Conservation (phyloP, 495 filamentous ascomycete genomes). For the Hypomontagnella submonticulosa region DNA sequence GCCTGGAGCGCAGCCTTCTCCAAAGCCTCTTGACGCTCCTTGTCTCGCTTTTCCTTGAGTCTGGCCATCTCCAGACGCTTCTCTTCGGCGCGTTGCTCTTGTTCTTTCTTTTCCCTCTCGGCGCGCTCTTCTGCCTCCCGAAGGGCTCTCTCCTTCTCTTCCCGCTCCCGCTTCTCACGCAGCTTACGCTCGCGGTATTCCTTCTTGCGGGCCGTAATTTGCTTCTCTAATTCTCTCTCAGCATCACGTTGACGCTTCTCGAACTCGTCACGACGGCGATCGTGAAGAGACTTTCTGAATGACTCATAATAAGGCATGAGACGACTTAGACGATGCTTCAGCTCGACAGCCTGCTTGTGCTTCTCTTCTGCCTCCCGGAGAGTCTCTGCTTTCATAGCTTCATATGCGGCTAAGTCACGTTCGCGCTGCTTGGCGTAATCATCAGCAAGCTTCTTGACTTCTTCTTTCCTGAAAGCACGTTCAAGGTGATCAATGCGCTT, state of each 20-base stretch:
- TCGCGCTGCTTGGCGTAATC: slow-evolving; percentile 90
- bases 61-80: slow-evolving; percentile 69
- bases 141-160: slow-evolving; percentile 78
- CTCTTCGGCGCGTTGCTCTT: slow-evolving; percentile 75
- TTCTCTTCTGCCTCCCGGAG: slow-evolving; percentile 83
- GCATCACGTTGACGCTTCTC: slow-evolving; percentile 91
- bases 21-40: slow-evolving; percentile 73
- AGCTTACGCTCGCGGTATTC: slow-evolving; percentile 79
- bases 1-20: slow-evolving; percentile 63
- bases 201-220: slow-evolving; percentile 86
- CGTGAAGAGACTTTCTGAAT: slow-evolving; percentile 81
- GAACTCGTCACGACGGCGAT: slow-evolving; percentile 92
- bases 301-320: slow-evolving; percentile 82
- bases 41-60: slow-evolving; percentile 83
- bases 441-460: slow-evolving; percentile 86
- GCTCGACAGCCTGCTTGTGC: slow-evolving; percentile 85
- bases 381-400: slow-evolving; percentile 77
- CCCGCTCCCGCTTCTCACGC: slow-evolving; percentile 81
- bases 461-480: slow-evolving; percentile 94
- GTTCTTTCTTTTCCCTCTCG: slow-evolving; percentile 84
- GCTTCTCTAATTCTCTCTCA: slow-evolving; percentile 87
- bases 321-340: slow-evolving; percentile 89
- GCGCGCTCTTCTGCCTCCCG: slow-evolving; percentile 88
- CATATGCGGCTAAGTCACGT: slow-evolving; percentile 81
- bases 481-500: slow-evolving; percentile 98